phyloP scores from a whole-genome alignment of 768 basidiomycete species.

The Agrocybe praecox region DNA sequence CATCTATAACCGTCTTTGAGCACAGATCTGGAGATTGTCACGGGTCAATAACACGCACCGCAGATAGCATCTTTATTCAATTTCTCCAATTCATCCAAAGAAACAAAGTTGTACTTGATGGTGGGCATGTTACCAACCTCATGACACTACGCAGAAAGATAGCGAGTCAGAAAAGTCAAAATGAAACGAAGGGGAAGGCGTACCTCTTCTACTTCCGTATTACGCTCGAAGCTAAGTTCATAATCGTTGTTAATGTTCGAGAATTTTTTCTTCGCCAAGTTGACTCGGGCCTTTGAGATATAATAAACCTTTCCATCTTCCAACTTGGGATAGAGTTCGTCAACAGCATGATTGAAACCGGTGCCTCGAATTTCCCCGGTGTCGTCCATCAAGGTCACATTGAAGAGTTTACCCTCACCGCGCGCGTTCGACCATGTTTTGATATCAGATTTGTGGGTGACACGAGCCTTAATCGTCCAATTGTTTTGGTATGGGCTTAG shows the following conservation, averaged over 20 bases:
- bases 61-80: slow-evolving; percentile 80
- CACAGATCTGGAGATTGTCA: background rate
- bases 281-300: slow-evolving; percentile 88
- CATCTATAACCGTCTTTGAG: slow-evolving; percentile 53
- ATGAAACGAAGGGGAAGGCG: slow-evolving; percentile 16
- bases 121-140: slow-evolving; percentile 77
- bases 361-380: slow-evolving; percentile 91
- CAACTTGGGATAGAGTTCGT: slow-evolving; percentile 80
- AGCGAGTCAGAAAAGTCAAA: background rate
- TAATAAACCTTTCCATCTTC: slow-evolving; percentile 94
- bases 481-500: slow-evolving; percentile 97
- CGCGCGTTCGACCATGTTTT: slow-evolving; percentile 85
- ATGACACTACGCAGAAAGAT: slow-evolving; percentile 58
- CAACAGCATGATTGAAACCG: slow-evolving; percentile 85
- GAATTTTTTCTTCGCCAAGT: slow-evolving; percentile 97
- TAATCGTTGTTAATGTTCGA: slow-evolving; percentile 90
- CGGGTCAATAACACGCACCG: slow-evolving; percentile 53
- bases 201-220: slow-evolving; percentile 87
- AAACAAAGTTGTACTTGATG: slow-evolving; percentile 83
- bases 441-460: slow-evolving; percentile 88
- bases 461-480: slow-evolving; percentile 97
- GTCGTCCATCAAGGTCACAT: slow-evolving; percentile 92
- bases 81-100: slow-evolving; percentile 61
- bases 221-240: slow-evolving; percentile 83
- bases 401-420: slow-evolving; percentile 96